Percentiles rank a stretch among this genome's conserved stretches.
Conservation (phyloP, 2,329 filamentous ascomycete genomes). For the Aspergillus calidoustus region DNA sequence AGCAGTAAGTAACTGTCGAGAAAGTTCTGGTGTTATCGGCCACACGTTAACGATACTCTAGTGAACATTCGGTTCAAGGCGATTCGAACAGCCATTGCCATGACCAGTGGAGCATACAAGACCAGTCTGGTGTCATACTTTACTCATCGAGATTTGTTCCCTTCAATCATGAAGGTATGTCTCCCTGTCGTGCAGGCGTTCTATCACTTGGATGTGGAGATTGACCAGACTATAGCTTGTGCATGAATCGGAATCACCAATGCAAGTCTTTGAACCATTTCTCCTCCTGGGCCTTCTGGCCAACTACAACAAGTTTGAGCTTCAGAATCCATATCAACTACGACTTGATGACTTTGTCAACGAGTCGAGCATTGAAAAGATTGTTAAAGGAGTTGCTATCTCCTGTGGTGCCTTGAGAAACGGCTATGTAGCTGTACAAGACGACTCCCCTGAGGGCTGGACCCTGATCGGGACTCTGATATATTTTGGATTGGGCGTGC, state of each 20-base stretch:
- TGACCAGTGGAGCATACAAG: constrained; percentile 92
- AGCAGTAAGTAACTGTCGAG: constrained; percentile 59
- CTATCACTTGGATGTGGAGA: not conserved
- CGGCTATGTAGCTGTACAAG: constrained; percentile 82
- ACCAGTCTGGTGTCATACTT: constrained; percentile 94
- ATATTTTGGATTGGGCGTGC: constrained; percentile 80
- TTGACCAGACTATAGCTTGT: constrained; percentile 65
- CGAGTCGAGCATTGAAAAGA: constrained; percentile 80
- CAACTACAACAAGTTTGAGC: constrained; percentile 99
- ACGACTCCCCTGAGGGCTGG: constrained; percentile 91
- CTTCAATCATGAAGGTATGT: constrained; percentile 86
- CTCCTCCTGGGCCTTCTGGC: constrained; percentile 82
- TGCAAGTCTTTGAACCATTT: constrained; percentile 73
- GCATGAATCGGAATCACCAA: constrained; percentile 72
- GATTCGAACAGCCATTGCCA: constrained; percentile 77
- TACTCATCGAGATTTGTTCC: constrained; percentile 91
- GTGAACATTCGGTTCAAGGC: constrained; percentile 78
- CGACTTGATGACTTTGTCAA: constrained; percentile 96
- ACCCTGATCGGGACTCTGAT: constrained; percentile 77
- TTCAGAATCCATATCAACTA: constrained; percentile 92
- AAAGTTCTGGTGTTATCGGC: not conserved
- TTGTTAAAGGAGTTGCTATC: constrained; percentile 75
- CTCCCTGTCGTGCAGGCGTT: not conserved
- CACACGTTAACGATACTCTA: constrained; percentile 40
- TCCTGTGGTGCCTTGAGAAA: constrained; percentile 71